phyloP scores from a whole-genome alignment of 805 yeast genomes.

The Brettanomyces anomalus region DNA sequence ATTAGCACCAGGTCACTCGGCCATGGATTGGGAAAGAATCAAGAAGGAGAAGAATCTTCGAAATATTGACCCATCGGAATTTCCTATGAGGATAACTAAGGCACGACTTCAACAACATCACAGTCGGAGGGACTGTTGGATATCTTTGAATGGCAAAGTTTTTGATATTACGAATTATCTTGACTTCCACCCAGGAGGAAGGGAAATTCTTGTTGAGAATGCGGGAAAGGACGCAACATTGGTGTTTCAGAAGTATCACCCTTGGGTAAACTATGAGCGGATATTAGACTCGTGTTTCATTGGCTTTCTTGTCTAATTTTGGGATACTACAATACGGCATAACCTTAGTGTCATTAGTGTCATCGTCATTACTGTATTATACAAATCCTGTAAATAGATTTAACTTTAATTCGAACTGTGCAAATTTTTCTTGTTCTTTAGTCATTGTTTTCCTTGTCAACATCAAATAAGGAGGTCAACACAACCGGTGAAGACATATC shows the following conservation, averaged over 20 bases:
- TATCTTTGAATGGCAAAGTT: constrained; percentile 68
- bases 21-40: constrained; percentile 74
- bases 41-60: constrained; percentile 43
- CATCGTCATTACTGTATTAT: no score
- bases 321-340: no score
- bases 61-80: constrained; percentile 35
- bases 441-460: background rate
- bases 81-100: constrained; percentile 48
- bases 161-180: constrained; percentile 82
- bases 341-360: no score
- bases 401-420: background rate
- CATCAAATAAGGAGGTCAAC: background rate
- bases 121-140: constrained; percentile 71
- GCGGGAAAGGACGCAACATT: constrained; percentile 81
- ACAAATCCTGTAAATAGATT: no score
- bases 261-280: constrained; percentile 75
- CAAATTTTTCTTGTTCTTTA: background rate
- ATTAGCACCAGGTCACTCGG: constrained; percentile 73
- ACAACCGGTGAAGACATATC: constrained; percentile 1
- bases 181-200: constrained; percentile 91
- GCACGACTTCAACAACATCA: constrained; percentile 56
- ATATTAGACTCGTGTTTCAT: constrained; percentile 71
- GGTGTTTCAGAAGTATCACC: constrained; percentile 60
- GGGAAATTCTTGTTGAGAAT: constrained; percentile 59
- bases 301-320: constrained; percentile 38